Base-by-base conservation (phyloP, 2,329 filamentous ascomycete genomes). In the Neonectria ditissima region DNA sequence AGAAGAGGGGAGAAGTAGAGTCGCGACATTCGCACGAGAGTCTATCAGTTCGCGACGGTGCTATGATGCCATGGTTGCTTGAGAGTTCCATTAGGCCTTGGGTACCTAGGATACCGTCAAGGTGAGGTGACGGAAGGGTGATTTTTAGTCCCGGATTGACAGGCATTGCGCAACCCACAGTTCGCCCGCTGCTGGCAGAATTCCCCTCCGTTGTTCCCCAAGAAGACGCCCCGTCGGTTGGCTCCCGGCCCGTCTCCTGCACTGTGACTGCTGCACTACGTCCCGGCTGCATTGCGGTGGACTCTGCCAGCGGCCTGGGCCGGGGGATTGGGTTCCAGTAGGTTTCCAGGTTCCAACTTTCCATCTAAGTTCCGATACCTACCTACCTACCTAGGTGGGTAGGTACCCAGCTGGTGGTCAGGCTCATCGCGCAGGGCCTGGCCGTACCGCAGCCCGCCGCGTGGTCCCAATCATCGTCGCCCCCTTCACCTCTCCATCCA, bases 391-490 rank as follows among this genome's bases (percentile, higher is more conserved):
- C n/a, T n/a, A n/a, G n/a, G n/a, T n/a, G n/a, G n/a, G n/a, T n/a
- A n/a, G n/a, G n/a, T n/a, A n/a, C n/a, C n/a, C 34, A 37, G 34
- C 16, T 37, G 34, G 34, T 37, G 34, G 50, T 50, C 54, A 14
- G 34, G 59, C 57, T 48, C 20, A 47, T 44, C 34, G 24, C 41
- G 39, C 39, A n/a, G 34, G 6, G 10, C 30, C 30, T 32, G 30
- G 22, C 67, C 66, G 66, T 66, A 71, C 63, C 58, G 54, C 44
- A 55, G 43, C 52, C 52, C 58, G 57, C 45, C 50, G 59, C 56
- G 55, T 68, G 68, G 68, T 70, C 45, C 69, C 65, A 69, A 72
- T 70, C 65, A 61, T 30, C 30, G 45, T 56, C 52, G 51, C 47
- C 50, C 54, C 50, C 70, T 69, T 71, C 69, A 69, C 65, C 57